Conservation (phyloP, 2,329 filamentous ascomycete species). For the Monilinia fructigena region DNA sequence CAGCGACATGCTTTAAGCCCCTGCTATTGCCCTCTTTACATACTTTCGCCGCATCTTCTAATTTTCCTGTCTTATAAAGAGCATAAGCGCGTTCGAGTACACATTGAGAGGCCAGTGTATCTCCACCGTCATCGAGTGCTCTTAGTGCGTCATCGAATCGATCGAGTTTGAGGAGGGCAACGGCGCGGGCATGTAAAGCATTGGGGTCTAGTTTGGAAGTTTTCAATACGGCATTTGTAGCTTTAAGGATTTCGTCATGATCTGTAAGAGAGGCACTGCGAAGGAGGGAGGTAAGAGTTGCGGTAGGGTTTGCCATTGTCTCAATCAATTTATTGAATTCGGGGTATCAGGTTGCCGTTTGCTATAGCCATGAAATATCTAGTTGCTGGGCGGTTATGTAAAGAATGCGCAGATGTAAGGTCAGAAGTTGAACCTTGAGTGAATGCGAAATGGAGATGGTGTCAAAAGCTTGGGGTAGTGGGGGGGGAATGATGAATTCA, state of each 20-base stretch:
- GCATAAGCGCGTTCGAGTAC: conserved; percentile 74
- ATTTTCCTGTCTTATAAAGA: conserved; percentile 75
- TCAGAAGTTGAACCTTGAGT: not conserved
- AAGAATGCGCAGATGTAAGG: not conserved
- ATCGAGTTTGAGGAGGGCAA: conserved; percentile 78
- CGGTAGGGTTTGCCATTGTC: conserved; percentile 33
- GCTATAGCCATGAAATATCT: conserved; percentile 12
- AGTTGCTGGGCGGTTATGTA: not conserved
- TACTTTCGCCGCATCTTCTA: conserved; percentile 57
- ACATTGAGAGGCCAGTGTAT: conserved; percentile 59
- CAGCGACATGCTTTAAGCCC: conserved; percentile 51
- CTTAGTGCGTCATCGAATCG: conserved; percentile 75
- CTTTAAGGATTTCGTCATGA: conserved; percentile 69
- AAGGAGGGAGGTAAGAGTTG: conserved; percentile 44
- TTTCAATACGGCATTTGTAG: conserved; percentile 60
- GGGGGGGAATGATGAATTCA: conserved; percentile 17
- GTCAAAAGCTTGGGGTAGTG: conserved; percentile 22
- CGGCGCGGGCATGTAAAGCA: conserved; percentile 67
- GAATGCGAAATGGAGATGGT: conserved; percentile 17
- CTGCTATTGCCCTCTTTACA: conserved; percentile 28
- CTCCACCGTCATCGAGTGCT: conserved; percentile 62
- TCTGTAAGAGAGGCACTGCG: conserved; percentile 60
- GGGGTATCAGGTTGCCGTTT: not conserved
- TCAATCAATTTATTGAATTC: not conserved
- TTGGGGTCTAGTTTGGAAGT: conserved; percentile 56